phyloP scores from a whole-genome alignment of 306 rosid species.

The Quercus parvula region DNA sequence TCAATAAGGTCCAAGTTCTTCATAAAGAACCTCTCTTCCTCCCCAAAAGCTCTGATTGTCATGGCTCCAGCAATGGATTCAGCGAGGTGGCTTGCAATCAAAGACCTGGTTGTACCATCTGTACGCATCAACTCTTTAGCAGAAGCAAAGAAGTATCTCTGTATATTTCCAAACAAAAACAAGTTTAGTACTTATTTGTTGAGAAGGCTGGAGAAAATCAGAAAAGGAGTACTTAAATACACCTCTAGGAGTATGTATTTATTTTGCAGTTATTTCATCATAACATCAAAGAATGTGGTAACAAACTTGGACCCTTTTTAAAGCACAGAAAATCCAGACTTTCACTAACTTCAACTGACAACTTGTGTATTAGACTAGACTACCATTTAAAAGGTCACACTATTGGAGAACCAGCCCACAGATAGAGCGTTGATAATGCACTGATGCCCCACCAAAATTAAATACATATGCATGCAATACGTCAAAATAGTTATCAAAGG shows the following conservation, averaged over 20 bases:
- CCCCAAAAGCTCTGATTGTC: slow-evolving; percentile 33
- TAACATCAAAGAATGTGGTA: not conserved
- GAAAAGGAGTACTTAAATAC: no score
- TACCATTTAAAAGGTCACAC: no score
- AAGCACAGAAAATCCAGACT: not conserved
- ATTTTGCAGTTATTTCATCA: not conserved
- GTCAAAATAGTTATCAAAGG: not conserved
- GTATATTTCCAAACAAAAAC: not conserved
- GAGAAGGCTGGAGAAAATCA: no score
- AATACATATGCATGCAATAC: not conserved
- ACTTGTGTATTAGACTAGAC: not conserved
- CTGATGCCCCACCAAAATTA: not conserved
- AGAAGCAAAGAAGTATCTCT: slow-evolving; percentile 25
- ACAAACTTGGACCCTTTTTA: not conserved
- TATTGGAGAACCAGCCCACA: no score
- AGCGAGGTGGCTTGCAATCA: slow-evolving; percentile 26
- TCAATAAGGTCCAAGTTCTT: slow-evolving; percentile 24
- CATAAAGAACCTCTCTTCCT: slow-evolving; percentile 9
- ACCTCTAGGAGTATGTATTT: not conserved
- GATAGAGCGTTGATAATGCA: no score
- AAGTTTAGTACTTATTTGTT: no score
- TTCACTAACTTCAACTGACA: not conserved
- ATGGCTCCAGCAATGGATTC: slow-evolving; percentile 31
- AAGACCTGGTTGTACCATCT: slow-evolving; percentile 33
- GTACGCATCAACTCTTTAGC: slow-evolving; percentile 35